Evolutionary conservation across 768 basidiomycete species (phyloP).

Genomic region (Suillus occidentalis): DNA sequence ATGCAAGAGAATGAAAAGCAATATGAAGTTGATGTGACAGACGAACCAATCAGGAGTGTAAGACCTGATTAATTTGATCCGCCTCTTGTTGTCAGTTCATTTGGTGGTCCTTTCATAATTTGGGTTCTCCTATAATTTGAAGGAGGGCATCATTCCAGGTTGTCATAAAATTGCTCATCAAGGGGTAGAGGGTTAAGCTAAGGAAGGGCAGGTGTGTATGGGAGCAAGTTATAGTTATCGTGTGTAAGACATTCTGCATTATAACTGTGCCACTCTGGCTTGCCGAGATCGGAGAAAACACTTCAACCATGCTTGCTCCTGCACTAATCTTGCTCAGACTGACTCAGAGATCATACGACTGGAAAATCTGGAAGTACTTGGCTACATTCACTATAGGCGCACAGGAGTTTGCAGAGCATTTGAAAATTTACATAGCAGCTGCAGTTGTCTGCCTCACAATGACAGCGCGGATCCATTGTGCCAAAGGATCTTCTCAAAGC

Average conservation of each 20-base stretch:
- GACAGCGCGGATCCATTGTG: no score
- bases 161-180: slow-evolving; percentile 8
- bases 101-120: slow-evolving; percentile 13
- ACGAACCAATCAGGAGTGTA: slow-evolving; percentile 79
- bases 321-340: background rate
- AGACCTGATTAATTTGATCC: slow-evolving; percentile 49
- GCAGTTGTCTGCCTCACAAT: no score
- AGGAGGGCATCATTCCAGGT: background rate
- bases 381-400: background rate
- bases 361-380: background rate
- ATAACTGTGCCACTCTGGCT: background rate
- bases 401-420: background rate
- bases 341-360: background rate
- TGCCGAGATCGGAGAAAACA: background rate
- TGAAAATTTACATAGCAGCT: no score
- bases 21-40: background rate
- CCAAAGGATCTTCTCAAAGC: no score
- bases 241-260: background rate
- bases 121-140: background rate
- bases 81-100: slow-evolving; percentile 27
- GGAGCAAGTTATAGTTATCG: background rate
- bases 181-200: slow-evolving; percentile 11
- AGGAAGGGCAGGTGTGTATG: background rate
- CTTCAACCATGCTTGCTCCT: background rate
- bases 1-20: background rate